Conservation (phyloP, 1,284 basidiomycete genomes). For the Microbotryomycetes sp. region DNA sequence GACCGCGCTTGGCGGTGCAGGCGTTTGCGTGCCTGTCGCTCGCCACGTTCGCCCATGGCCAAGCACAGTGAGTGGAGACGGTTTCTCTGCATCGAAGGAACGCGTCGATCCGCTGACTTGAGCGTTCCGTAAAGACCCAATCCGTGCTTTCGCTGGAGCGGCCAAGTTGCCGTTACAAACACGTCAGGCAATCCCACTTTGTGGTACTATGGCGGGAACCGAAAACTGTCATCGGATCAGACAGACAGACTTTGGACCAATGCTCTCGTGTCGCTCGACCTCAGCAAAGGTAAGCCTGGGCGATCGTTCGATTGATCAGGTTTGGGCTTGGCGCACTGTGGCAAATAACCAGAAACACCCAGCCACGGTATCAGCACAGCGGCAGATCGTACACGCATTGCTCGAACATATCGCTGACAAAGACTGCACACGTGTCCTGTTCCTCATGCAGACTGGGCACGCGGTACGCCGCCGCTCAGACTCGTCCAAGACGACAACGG, state of each 20-base stretch:
- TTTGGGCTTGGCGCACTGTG: neutral
- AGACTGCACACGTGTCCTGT: no score
- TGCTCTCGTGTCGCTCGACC: constrained; percentile 31
- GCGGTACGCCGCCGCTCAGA: constrained; percentile 30
- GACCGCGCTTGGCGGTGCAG: neutral
- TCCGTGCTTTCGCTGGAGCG: constrained; percentile 15
- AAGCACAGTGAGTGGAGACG: neutral
- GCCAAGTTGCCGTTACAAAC: constrained; percentile 19
- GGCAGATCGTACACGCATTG: no score
- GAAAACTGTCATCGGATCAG: constrained; percentile 17
- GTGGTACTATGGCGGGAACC: constrained; percentile 33
- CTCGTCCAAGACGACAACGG: constrained; percentile 31
- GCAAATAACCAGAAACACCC: no score
- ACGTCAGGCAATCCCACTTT: constrained; percentile 6
- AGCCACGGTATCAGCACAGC: no score
- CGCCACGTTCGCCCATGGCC: neutral
- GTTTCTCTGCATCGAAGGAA: no score
- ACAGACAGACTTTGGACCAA: constrained; percentile 33
- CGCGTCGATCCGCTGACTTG: no score
- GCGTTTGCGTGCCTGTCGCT: neutral
- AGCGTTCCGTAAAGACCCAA: constrained; percentile 8
- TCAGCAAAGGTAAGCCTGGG: constrained; percentile 12
- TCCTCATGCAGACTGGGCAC: constrained; percentile 30
- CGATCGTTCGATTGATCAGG: neutral
- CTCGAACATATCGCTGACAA: no score